Conservation (phyloP, 2,329 filamentous ascomycete species). For the Chalaropsis thielavioides region DNA sequence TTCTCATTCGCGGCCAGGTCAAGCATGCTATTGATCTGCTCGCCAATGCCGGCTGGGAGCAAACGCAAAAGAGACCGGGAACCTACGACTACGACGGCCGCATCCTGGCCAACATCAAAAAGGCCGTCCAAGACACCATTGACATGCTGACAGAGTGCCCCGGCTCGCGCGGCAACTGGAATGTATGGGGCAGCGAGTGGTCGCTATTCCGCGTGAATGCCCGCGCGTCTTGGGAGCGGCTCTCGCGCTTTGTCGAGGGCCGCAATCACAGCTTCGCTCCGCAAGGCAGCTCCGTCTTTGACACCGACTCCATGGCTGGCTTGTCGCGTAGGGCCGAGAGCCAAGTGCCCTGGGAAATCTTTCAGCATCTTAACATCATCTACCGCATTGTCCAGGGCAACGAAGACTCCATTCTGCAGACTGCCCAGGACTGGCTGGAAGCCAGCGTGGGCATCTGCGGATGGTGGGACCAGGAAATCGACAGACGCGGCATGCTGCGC, state of each 20-base stretch:
- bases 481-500: conserved; percentile 31
- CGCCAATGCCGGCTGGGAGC: conserved; percentile 60
- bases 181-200: conserved; percentile 71
- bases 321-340: conserved; percentile 66
- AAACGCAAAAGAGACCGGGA: conserved; percentile 53
- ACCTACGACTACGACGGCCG: conserved; percentile 56
- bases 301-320: conserved; percentile 41
- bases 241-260: conserved; percentile 69
- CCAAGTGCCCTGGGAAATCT: conserved; percentile 77
- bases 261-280: conserved; percentile 20
- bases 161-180: conserved; percentile 57
- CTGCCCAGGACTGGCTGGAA: conserved; percentile 83
- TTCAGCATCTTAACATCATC: conserved; percentile 65
- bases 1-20: conserved; percentile 63
- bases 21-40: conserved; percentile 52
- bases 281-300: conserved; percentile 31
- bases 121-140: conserved; percentile 53
- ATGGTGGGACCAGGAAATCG: conserved; percentile 93
- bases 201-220: conserved; percentile 65
- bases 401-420: conserved; percentile 57
- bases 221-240: conserved; percentile 50
- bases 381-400: conserved; percentile 72
- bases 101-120: conserved; percentile 64
- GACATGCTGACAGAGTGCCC: conserved; percentile 62
- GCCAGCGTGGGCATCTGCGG: conserved; percentile 67